Percentiles rank a stretch among this genome's conserved stretches.
These are phyloP conservation scores for Nothophytophthora sp. DNA, from an alignment of 352 stramenopile species.

Conservation along the genomic window DNA sequence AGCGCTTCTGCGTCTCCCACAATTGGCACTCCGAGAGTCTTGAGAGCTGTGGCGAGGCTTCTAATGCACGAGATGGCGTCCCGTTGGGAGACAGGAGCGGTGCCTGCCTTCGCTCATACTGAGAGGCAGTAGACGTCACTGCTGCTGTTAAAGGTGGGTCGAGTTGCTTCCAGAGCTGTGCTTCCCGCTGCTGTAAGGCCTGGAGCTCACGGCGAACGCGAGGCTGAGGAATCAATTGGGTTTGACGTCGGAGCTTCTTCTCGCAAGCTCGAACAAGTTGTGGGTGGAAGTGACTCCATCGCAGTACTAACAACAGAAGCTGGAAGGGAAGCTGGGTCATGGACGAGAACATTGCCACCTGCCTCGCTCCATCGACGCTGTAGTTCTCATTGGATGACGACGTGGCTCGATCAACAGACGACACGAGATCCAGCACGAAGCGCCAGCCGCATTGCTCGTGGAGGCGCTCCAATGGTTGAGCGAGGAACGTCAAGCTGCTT, in stretches of 20 bases:
- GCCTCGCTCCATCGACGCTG: neutral
- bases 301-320: conserved; percentile 57
- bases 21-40: conserved; percentile 59
- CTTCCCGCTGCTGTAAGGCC: conserved; percentile 23
- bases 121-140: neutral
- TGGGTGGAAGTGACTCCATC: conserved; percentile 77
- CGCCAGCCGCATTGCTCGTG: conserved; percentile 47
- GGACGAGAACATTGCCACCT: conserved; percentile 32
- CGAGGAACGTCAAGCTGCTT: conserved; percentile 8
- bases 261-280: conserved; percentile 29
- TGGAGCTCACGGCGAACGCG: conserved; percentile 40
- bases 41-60: conserved; percentile 1
- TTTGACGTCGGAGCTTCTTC: conserved; percentile 53
- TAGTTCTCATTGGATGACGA: neutral
- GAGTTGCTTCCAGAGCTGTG: conserved; percentile 31
- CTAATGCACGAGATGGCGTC: neutral
- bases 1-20: conserved; percentile 80
- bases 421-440: conserved; percentile 60
- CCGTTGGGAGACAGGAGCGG: neutral
- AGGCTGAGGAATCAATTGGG: conserved; percentile 43
- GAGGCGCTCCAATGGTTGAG: conserved; percentile 41
- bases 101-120: neutral
- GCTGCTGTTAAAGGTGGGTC: conserved; percentile 8
- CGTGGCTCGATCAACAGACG: conserved; percentile 14
- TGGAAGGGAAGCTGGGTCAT: conserved; percentile 68